Base-by-base conservation (phyloP, 2,329 filamentous ascomycete species). In the Trichoderma atroviride region DNA sequence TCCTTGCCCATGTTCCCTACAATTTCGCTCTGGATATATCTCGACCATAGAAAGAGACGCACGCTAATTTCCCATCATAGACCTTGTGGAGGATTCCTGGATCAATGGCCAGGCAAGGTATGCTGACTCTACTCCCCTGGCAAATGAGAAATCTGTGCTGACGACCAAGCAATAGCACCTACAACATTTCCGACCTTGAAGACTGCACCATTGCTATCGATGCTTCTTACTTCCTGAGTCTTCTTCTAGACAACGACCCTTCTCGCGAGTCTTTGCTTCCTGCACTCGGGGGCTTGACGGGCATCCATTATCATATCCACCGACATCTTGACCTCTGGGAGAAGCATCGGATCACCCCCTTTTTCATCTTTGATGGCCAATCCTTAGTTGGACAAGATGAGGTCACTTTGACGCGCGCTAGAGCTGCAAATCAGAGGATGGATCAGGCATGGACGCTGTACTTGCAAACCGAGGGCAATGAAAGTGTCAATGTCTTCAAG, bases 291-390 rank as follows among this genome's bases (percentile, higher is more conserved):
- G 96, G 96, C 69, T 87, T 95, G 71, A 96, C 95, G 70, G 92
- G 92, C 65, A 86, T 98, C 76, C 88, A 88, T 79, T 84, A 83
- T 73, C 91, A 91, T 75, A 91, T 99, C 72, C 88, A 92, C 77
- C 86, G 87, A 62, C 92, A 97, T 74, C 83, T 99, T 35, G 86
- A 91, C 70, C 83, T 84, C 70, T 93, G 96, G 85, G 87, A 88
- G 71, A 85, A 86, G 57, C 83, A 90, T 75, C 87, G 88, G 24
- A 90, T 97, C 64, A 88, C 84, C n/a, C 92, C 92, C 2, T 83
- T 96, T 72, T 98, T 99, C 79, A 86, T 99, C 63, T 99, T 99
- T 80, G 92, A 95, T 78, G 96, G 96, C 43, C 88, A 97, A 75
- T 89, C 93, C 50, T 87, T 94, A 71, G 89, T 89, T 50, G 92